Conservation (phyloP, 352 stramenopile species). For the Plasmopara viticola region DNA sequence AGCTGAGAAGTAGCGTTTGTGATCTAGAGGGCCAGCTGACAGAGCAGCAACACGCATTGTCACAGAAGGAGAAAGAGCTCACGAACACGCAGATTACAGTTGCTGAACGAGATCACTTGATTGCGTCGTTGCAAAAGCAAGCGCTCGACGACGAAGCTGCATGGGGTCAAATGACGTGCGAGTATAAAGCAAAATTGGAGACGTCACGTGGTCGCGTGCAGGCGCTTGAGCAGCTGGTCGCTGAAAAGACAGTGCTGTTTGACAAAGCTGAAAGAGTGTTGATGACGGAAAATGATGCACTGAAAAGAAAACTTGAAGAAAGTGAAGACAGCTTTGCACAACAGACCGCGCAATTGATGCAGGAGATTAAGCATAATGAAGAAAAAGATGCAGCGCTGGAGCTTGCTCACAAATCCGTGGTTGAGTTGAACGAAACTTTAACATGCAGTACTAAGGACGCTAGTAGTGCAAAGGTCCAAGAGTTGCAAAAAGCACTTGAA, state of each 20-base stretch:
- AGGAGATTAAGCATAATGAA: constrained; percentile 25
- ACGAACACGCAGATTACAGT: constrained; percentile 10
- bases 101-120: constrained; percentile 13
- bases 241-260: constrained; percentile 24
- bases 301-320: constrained; percentile 26
- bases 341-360: constrained; percentile 23
- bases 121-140: constrained; percentile 19
- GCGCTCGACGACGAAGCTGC: constrained; percentile 12
- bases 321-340: constrained; percentile 24
- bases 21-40: constrained; percentile 18
- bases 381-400: constrained; percentile 25
- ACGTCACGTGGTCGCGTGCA: constrained; percentile 18
- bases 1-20: constrained; percentile 9
- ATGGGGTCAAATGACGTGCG: constrained; percentile 12
- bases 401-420: constrained; percentile 10
- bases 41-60: constrained; percentile 10
- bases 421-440: constrained; percentile 9
- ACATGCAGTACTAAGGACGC: constrained; percentile 5
- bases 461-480: constrained; percentile 14
- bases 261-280: constrained; percentile 17
- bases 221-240: constrained; percentile 30
- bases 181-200: constrained; percentile 30
- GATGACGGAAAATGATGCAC: constrained; percentile 14
- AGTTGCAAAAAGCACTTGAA: constrained; percentile 18
- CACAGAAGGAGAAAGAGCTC: constrained; percentile 15